These are phyloP conservation scores for Jacaranda copaia DNA, from an alignment of 257 asterid species.

Conservation along the genomic window DNA sequence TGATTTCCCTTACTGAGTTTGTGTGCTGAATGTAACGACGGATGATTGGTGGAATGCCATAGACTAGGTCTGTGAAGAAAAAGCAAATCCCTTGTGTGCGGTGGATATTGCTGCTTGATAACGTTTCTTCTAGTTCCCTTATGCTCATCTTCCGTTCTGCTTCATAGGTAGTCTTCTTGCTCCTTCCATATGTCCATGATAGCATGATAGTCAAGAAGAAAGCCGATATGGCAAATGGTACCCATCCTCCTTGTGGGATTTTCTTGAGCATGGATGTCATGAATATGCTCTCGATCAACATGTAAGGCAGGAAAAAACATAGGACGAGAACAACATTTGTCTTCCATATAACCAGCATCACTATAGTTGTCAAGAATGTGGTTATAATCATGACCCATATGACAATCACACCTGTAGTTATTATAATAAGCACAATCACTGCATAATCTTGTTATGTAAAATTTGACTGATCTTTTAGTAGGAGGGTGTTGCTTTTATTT, in stretches of 20 bases:
- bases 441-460: neutral
- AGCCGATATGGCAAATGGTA: conserved; percentile 71
- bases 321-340: conserved; percentile 50
- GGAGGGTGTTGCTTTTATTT: no score
- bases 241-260: conserved; percentile 89
- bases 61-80: conserved; percentile 62
- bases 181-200: conserved; percentile 73
- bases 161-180: conserved; percentile 59
- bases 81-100: conserved; percentile 69
- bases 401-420: conserved; percentile 62
- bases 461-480: no score
- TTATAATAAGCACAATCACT: neutral
- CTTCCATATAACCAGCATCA: conserved; percentile 73
- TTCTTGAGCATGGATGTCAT: conserved; percentile 69
- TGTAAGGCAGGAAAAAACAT: conserved; percentile 60
- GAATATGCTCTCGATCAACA: conserved; percentile 61
- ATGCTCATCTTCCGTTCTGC: conserved; percentile 56
- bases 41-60: conserved; percentile 81
- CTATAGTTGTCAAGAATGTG: conserved; percentile 56
- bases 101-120: conserved; percentile 39
- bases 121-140: conserved; percentile 48
- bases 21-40: conserved; percentile 61
- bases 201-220: conserved; percentile 62
- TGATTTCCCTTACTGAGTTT: conserved; percentile 54
- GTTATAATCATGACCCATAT: conserved; percentile 86